Evolutionary conservation across 2,329 filamentous ascomycete genomes (phyloP), one percentile per base, ranked within the genome.

Genomic region (Cercospora sp.): DNA sequence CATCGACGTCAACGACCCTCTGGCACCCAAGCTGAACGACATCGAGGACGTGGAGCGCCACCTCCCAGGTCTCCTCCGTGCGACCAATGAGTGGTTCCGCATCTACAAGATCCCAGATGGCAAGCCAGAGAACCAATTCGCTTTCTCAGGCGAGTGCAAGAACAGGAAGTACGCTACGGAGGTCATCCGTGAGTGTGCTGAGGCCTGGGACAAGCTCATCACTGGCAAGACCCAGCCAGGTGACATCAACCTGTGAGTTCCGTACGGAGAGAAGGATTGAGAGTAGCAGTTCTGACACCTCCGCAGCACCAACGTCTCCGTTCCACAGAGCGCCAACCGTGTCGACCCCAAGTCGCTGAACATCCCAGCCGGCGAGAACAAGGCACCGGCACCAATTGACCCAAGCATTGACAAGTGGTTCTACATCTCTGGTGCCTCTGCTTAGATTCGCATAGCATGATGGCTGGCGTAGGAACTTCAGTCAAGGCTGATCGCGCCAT

Each of bases 71-170:
- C 92, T 99, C 69, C 88, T 99, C 81, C 91, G 95, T 75, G 95
- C 95, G 80, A 98, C 94, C 80, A 99, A 99, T 81, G 95, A 99
- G 87, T 99, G 95, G 95, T 99, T 99, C 93, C 93, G 95, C 83
- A 99, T 99, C 89, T 99, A 99, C 91, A 99, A 99, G 89, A 99
- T 99, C 84, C 95, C 95, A 80, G 95, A 99, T 81, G 95, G 95
- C 87, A 99, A 99, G 93, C 94, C 94, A 78, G 95, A 99, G 91
- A 99, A 99, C 90, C 95, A 98, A 86, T 99, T 99, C 80, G 95
- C 95, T 78, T 99, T 99, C 87, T 97, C 94, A 69, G 95, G 95
- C 86, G 95, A 99, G 88, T 98, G 94, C 92, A 99, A 99, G 91
- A 99, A 99, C 90, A 97, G 94, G 90, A 93, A 91, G 91, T 97